Percentiles rank a stretch among this genome's conserved stretches.
These are phyloP conservation scores for Dipodascus geniculatus DNA, from an alignment of 805 yeast species.

Conservation along the genomic window DNA sequence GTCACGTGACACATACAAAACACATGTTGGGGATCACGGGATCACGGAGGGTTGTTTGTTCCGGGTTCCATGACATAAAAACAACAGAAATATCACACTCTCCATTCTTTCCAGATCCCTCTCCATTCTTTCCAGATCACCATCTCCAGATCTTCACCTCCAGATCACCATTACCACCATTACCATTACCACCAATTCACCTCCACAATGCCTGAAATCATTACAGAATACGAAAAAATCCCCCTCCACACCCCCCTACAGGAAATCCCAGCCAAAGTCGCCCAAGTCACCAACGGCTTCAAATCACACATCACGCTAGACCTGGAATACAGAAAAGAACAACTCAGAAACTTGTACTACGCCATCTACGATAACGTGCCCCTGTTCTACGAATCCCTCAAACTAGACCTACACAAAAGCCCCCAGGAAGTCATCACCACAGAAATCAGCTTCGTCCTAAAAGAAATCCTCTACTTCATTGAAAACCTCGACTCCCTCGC, in stretches of 20 bases:
- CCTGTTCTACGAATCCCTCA: slow-evolving; percentile 43
- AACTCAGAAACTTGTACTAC: slow-evolving; percentile 55
- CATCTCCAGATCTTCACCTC: too few relatives aligned
- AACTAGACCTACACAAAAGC: slow-evolving; percentile 56
- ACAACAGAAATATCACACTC: too few relatives aligned
- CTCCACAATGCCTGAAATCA: neutral
- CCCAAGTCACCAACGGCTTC: slow-evolving; percentile 32
- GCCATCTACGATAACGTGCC: slow-evolving; percentile 49
- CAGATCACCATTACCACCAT: too few relatives aligned
- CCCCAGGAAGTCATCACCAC: slow-evolving; percentile 45
- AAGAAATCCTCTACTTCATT: slow-evolving; percentile 51
- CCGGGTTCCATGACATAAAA: too few relatives aligned
- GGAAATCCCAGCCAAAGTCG: slow-evolving; percentile 38
- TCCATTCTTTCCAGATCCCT: too few relatives aligned
- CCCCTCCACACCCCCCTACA: slow-evolving; percentile 29
- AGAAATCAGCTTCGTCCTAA: slow-evolving; percentile 41
- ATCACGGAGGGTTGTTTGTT: too few relatives aligned
- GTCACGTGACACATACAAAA: too few relatives aligned
- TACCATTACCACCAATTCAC: neutral
- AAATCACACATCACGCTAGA: slow-evolving; percentile 36
- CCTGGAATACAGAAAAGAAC: slow-evolving; percentile 45
- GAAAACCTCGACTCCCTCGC: slow-evolving; percentile 49
- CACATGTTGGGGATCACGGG: too few relatives aligned
- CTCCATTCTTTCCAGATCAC: too few relatives aligned
- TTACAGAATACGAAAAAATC: slow-evolving; percentile 3